A percentile compares a stretch with the other conserved stretches of the same genome.
These are phyloP conservation scores for Moesziomyces parantarcticus DNA, from an alignment of 1,284 basidiomycete genomes.

Conservation along the genomic window DNA sequence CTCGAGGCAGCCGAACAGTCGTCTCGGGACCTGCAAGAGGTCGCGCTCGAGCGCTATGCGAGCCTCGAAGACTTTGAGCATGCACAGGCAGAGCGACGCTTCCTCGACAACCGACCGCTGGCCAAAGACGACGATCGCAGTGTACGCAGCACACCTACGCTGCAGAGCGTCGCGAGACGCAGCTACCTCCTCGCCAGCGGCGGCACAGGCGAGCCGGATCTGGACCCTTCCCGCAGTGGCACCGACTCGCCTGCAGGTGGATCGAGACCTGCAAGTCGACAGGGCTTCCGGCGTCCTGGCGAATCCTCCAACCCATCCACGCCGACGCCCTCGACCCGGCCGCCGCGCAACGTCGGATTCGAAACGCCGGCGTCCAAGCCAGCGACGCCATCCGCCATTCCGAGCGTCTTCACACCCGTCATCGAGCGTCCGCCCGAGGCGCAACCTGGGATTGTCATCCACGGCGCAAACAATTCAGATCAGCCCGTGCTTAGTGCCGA, in stretches of 20 bases:
- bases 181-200: conserved; percentile 44
- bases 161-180: conserved; percentile 33
- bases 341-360: conserved; percentile 39
- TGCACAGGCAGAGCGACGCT: conserved; percentile 82
- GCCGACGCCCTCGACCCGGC: conserved; percentile 17
- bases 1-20: conserved; percentile 92
- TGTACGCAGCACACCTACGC: conserved; percentile 66
- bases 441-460: conserved; percentile 14
- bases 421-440: conserved; percentile 9
- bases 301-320: conserved; percentile 37
- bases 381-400: conserved; percentile 44
- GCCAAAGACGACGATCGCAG: conserved; percentile 72
- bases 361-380: conserved; percentile 41
- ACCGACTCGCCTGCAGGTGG: conserved; percentile 5
- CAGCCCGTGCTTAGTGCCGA: conserved; percentile 66
- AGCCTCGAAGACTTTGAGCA: conserved; percentile 83
- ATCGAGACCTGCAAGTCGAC: conserved; percentile 35
- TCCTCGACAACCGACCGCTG: conserved; percentile 75
- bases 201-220: not conserved
- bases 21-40: conserved; percentile 76
- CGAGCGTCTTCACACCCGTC: conserved; percentile 49
- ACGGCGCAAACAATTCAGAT: conserved; percentile 25
- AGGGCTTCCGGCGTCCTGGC: conserved; percentile 54
- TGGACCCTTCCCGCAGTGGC: conserved; percentile 6
- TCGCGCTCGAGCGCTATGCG: conserved; percentile 77